Evolutionary conservation across 164 flowering plant species (phyloP), one percentile per base, ranked within the genome.

Genomic region (Protea cynaroides): DNA sequence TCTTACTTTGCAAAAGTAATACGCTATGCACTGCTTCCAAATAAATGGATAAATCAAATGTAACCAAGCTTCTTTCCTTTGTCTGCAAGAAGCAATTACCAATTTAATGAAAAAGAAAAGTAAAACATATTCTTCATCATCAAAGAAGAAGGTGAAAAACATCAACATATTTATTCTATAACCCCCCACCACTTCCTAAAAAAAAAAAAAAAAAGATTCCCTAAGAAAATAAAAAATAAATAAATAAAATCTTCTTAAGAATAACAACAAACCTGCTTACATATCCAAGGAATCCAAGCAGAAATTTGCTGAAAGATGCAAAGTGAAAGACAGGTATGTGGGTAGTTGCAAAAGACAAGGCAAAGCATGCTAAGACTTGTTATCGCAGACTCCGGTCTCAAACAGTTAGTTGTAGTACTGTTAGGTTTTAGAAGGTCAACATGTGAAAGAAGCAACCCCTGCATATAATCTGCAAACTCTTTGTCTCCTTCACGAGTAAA

Each of bases 311-410:
- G 80, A 74, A 82, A 85, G 40, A 85, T 73, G 59, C 38, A 15
- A 38, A 25, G 36, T 37, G 89, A 76, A 63, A 86, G 25, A 67
- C 65, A 54, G 37, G 79, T 74, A 44, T 66, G 64, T 8, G 94
- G 88, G 52, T 75, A 77, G 69, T 76, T 71, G 61, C 75, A 81
- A 71, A 89, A 86, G 52, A 82, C 81, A 61, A 85, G 78, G 68
- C 83, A 82, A 65, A 95, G 90, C 77, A 86, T 80, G 82, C 97
- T 84, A 76, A 95, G 89, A 71, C 97, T 84, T 54, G 73, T 63
- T 62, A 91, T 52, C 25, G 96, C 77, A 70, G 72, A 72, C 70
- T 88, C 85, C 50, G 84, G 80, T 61, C 67, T 74, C 56, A 82
- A 66, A 43, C 67, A 37, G 68, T 65, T 66, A 59, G 62, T 67